Conservation (phyloP, 2,329 filamentous ascomycete genomes). For the Trichoderma simmonsii region DNA sequence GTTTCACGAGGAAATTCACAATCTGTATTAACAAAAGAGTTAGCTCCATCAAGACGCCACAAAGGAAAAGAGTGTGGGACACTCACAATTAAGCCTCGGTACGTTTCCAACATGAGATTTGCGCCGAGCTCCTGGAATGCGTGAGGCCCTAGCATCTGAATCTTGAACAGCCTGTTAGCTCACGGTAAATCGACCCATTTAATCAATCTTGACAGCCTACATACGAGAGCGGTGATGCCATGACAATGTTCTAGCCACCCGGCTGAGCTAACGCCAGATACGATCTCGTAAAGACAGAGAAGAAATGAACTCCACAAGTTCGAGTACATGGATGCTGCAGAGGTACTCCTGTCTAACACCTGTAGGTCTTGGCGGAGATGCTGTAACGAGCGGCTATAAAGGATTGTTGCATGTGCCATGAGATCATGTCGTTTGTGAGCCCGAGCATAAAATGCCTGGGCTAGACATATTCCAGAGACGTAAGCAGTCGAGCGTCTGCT, state of each 20-base stretch:
- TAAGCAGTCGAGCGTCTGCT: not conserved
- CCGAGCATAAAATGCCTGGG: not conserved
- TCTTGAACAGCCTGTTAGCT: not conserved
- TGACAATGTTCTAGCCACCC: not conserved
- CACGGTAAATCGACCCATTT: no score
- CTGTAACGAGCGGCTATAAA: not conserved
- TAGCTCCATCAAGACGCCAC: not conserved
- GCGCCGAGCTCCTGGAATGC: not conserved
- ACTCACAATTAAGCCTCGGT: not conserved
- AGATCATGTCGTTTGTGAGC: not conserved
- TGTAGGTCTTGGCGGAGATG: not conserved
- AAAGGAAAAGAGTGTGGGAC: not conserved
- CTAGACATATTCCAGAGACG: not conserved
- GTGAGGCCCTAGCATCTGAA: not conserved
- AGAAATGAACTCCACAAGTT: slow-evolving; percentile 4
- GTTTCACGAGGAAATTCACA: not conserved
- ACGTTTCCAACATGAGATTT: not conserved
- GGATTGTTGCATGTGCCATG: not conserved
- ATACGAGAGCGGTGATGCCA: not conserved
- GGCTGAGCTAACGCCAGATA: not conserved
- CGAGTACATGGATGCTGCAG: not conserved
- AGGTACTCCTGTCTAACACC: not conserved
- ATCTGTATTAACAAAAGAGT: not conserved
- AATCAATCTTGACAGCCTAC: not conserved
- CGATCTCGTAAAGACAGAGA: slow-evolving; percentile 1